phyloP scores from a whole-genome alignment of 2,329 filamentous ascomycete species.

The Arthrobotrys entomopaga region DNA sequence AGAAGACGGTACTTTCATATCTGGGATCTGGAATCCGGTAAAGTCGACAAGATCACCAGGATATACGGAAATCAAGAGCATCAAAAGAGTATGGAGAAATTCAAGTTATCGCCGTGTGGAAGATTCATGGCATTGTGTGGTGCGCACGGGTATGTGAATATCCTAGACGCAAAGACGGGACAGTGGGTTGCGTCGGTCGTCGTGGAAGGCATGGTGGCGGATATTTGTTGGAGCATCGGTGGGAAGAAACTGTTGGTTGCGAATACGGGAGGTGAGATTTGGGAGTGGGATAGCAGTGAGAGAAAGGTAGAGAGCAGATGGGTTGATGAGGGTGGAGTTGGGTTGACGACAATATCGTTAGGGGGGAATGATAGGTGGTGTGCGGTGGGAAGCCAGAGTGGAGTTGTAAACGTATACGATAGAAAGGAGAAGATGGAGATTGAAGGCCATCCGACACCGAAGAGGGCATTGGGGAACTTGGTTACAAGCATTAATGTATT shows the following conservation, averaged over 20 bases:
- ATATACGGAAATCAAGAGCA: slow-evolving; percentile 75
- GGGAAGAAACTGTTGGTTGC: slow-evolving; percentile 83
- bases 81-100: slow-evolving; percentile 88
- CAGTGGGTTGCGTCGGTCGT: slow-evolving; percentile 89
- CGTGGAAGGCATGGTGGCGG: slow-evolving; percentile 85
- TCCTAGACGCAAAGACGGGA: slow-evolving; percentile 80
- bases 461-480: slow-evolving; percentile 81
- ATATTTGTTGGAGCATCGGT: slow-evolving; percentile 82
- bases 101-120: slow-evolving; percentile 87
- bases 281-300: slow-evolving; percentile 81
- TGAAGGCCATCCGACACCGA: slow-evolving; percentile 73
- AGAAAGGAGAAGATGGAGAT: slow-evolving; percentile 70
- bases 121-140: slow-evolving; percentile 85
- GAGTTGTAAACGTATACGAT: slow-evolving; percentile 94
- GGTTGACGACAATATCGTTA: slow-evolving; percentile 81
- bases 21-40: slow-evolving; percentile 86
- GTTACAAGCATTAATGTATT: slow-evolving; percentile 84
- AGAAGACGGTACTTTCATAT: slow-evolving; percentile 91
- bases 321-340: slow-evolving; percentile 89
- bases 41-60: slow-evolving; percentile 82
- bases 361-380: slow-evolving; percentile 90
- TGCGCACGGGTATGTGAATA: slow-evolving; percentile 82
- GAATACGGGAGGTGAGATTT: slow-evolving; percentile 87
- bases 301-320: slow-evolving; percentile 80
- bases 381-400: slow-evolving; percentile 83